Conservation (phyloP, 345 rosid genomes). For the Linum trigynum region DNA sequence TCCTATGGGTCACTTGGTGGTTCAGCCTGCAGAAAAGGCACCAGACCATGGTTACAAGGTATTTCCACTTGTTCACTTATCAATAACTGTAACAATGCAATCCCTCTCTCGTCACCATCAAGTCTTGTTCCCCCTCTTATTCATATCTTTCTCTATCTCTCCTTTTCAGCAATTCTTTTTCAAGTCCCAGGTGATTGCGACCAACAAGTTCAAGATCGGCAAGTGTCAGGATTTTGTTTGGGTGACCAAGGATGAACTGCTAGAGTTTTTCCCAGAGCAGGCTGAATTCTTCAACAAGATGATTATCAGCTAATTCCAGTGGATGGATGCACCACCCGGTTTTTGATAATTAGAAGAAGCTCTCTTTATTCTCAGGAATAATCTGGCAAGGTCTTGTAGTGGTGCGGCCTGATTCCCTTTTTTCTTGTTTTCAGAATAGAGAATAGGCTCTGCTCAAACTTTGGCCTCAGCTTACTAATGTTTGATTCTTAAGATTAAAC, state of each 20-base stretch:
- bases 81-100: not conserved
- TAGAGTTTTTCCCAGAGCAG: slow-evolving; percentile 76
- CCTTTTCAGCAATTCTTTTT: slow-evolving; percentile 69
- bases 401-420: too few relatives aligned
- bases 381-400: not conserved
- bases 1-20: slow-evolving; percentile 84
- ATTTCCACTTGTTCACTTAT: not conserved
- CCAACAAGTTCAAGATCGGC: slow-evolving; percentile 49
- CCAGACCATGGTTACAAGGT: slow-evolving; percentile 54
- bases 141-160: slow-evolving; percentile 4
- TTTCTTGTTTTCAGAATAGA: too few relatives aligned
- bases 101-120: not conserved
- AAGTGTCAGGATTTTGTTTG: slow-evolving; percentile 74
- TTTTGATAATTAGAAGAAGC: not conserved
- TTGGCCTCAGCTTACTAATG: too few relatives aligned
- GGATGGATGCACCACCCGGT: not conserved
- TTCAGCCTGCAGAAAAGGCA: slow-evolving; percentile 32
- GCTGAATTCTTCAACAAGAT: slow-evolving; percentile 68
- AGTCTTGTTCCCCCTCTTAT: not conserved
- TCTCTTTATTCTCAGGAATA: not conserved
- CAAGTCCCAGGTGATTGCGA: slow-evolving; percentile 81
- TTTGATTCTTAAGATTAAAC: too few relatives aligned
- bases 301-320: slow-evolving; percentile 57
- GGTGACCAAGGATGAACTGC: slow-evolving; percentile 87
- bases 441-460: too few relatives aligned